Conservation (phyloP, 2,329 filamentous ascomycete genomes). For the Penicillium sp. region DNA sequence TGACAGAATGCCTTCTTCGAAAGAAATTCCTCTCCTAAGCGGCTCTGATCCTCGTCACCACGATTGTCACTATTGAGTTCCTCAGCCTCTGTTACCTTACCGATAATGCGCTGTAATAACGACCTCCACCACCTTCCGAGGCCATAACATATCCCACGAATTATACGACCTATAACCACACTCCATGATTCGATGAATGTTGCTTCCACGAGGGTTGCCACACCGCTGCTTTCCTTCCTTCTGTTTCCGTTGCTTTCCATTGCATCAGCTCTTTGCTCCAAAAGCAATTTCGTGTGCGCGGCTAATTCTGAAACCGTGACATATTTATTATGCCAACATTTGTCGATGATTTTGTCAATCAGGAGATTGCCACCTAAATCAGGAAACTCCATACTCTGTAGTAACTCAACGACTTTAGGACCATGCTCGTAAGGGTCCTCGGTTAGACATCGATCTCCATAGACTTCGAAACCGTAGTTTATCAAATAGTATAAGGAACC, state of each 20-base stretch:
- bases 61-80: not conserved
- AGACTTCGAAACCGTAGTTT: slow-evolving; percentile 33
- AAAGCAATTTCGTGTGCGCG: slow-evolving; percentile 3
- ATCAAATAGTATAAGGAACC: slow-evolving; percentile 33
- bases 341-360: slow-evolving; percentile 26
- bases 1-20: slow-evolving; percentile 25
- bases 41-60: not conserved
- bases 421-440: slow-evolving; percentile 23
- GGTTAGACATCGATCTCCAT: slow-evolving; percentile 25
- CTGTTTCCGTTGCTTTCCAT: not conserved
- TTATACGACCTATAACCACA: no score
- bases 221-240: not conserved
- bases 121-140: no score
- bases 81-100: no score
- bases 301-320: slow-evolving; percentile 19
- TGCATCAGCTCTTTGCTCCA: slow-evolving; percentile 1
- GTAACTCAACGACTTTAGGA: slow-evolving; percentile 19
- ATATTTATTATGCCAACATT: slow-evolving; percentile 26
- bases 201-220: no score
- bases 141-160: no score
- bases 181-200: no score
- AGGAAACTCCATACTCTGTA: slow-evolving; percentile 27
- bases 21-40: not conserved
- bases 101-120: no score
- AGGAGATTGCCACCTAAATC: slow-evolving; percentile 22